Evolutionary conservation across 1,139 yeast genomes (phyloP).

Genomic region (Pneumocystis carinii): DNA sequence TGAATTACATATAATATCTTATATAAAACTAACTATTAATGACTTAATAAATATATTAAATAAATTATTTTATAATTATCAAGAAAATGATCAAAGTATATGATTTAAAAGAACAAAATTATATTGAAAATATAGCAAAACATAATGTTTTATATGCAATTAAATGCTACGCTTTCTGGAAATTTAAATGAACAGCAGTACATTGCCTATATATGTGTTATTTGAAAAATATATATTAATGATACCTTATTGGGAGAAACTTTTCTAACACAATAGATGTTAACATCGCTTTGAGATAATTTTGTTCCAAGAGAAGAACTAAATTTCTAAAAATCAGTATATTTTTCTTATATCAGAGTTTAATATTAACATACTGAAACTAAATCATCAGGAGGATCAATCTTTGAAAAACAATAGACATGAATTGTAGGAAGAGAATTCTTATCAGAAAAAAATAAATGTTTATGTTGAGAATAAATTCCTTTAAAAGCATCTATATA

Average conservation of each 20-base stretch:
- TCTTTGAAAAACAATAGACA: slow-evolving; percentile 87
- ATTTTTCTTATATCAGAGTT: not conserved
- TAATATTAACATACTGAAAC: not conserved
- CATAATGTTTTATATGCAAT: not conserved
- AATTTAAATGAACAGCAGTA: slow-evolving; percentile 68
- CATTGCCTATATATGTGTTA: slow-evolving; percentile 40
- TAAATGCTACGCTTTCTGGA: slow-evolving; percentile 65
- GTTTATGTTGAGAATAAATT: slow-evolving; percentile 16
- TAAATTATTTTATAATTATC: too few species aligned
- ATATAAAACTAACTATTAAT: too few species aligned
- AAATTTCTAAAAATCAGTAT: slow-evolving; percentile 28
- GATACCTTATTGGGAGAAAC: slow-evolving; percentile 75
- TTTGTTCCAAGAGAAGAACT: slow-evolving; percentile 37
- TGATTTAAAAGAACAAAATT: not conserved
- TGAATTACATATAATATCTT: too few species aligned
- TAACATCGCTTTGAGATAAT: slow-evolving; percentile 31
- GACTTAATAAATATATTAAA: too few species aligned
- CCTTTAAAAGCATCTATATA: slow-evolving; percentile 21
- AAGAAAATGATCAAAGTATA: too few species aligned
- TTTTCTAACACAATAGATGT: slow-evolving; percentile 71
- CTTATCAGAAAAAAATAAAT: slow-evolving; percentile 24
- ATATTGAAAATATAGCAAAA: not conserved
- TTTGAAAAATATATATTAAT: not conserved
- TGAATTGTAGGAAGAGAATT: slow-evolving; percentile 60
- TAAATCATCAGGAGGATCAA: slow-evolving; percentile 30